Percentiles rank a stretch among this genome's conserved stretches.
Evolutionary conservation across 2,329 filamentous ascomycete species (phyloP).

Genomic region (Xylaria multiplex): DNA sequence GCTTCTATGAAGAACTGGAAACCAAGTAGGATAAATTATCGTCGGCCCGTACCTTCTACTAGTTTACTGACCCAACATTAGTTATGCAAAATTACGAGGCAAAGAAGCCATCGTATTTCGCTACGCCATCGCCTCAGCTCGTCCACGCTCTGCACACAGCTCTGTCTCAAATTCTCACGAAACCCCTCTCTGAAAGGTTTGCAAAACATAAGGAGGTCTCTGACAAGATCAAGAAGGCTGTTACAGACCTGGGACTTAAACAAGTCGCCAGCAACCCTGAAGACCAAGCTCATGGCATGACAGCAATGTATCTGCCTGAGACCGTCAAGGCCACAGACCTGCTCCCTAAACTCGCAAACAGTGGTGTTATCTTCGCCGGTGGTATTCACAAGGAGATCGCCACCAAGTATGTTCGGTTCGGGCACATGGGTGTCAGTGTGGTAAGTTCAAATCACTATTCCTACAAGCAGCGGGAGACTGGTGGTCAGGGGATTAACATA

Average conservation of each 20-base stretch:
- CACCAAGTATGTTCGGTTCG: conserved; percentile 91
- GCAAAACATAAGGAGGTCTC: conserved; percentile 81
- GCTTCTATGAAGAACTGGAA: conserved; percentile 97
- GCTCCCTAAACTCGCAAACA: conserved; percentile 83
- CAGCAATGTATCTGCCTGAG: conserved; percentile 93
- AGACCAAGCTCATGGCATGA: conserved; percentile 97
- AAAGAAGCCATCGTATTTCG: conserved; percentile 97
- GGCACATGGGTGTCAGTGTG: conserved; percentile 96
- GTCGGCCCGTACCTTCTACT: background rate
- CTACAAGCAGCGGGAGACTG: background rate
- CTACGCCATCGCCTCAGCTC: conserved; percentile 93
- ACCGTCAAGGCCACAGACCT: conserved; percentile 82
- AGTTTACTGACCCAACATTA: conserved; percentile 49
- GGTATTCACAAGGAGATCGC: conserved; percentile 97
- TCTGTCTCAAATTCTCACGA: conserved; percentile 84
- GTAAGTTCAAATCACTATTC: conserved; percentile 57
- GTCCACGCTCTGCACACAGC: conserved; percentile 92
- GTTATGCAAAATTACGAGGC: conserved; percentile 99
- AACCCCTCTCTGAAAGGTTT: conserved; percentile 84
- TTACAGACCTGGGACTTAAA: conserved; percentile 83
- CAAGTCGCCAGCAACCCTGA: conserved; percentile 86
- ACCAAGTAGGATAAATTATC: conserved; percentile 69
- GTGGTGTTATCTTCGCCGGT: conserved; percentile 92
- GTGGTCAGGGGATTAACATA: conserved; percentile 38
- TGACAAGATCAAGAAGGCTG: conserved; percentile 84